Base-by-base conservation (phyloP, 2,329 filamentous ascomycete genomes). In the Fusarium sp. region DNA sequence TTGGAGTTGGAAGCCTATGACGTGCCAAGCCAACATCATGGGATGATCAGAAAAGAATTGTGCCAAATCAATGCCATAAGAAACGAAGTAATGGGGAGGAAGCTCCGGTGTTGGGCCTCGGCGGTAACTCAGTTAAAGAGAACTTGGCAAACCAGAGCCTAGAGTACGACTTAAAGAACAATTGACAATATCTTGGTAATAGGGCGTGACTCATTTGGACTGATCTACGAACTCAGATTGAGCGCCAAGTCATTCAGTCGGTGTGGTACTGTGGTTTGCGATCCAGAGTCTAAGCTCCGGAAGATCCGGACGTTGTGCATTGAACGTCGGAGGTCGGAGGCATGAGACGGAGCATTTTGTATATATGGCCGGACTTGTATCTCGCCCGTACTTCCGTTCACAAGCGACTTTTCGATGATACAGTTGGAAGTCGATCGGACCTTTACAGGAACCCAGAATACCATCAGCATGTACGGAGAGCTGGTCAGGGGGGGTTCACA, bases 371-470 rank as follows among this genome's bases (percentile, higher is more conserved):
- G 55, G 59, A 32, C 40, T 57, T 27, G 48, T 23, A 45, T 44
- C 44, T 43, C 43, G 54, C 47, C 67, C 64, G 60, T 47, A 10
- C 52, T 39, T 55, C 60, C 55, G 64, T 33, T 37, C 20, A 35
- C 40, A 32, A 33, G 39, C 35, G 15, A 33, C 45, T 35, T 30
- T 11, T 17, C 35, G 35, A 33, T 37, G 13, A 14, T 50, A 4
- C 17, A 22, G 15, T 35, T n/a, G 19, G 10, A 19, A 30, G 30
- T 33, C 7, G 9, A 52, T 51, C 45, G 57, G 55, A 39, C 35
- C 58, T 40, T 56, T 27, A n/a, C 13, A 19, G 3, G 13, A 27
- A 35, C 25, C 41, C 23, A 40, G 35, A 32, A 10, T 13, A 27
- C 27, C 14, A 40, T 35, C 47, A 53, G 47, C 15, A 39, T 17